Percentiles rank a stretch among this genome's conserved stretches.
Conservation (phyloP, 495 filamentous ascomycete genomes). For the Polyplosphaeria fusca region DNA sequence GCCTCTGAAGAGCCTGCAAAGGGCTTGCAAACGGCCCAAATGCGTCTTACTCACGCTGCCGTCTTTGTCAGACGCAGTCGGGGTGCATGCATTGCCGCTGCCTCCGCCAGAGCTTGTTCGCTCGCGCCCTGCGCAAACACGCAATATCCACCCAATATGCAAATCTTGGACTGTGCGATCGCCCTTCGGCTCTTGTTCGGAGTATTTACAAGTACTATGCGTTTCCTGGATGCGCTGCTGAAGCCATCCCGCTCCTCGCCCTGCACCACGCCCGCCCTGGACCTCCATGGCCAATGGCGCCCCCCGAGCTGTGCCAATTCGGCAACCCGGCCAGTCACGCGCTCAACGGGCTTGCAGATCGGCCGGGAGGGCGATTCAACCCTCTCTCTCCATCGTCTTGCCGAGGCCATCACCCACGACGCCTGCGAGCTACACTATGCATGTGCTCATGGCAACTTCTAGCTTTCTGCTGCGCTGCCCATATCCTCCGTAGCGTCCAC, state of each 20-base stretch:
- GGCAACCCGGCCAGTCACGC: conserved; percentile 29
- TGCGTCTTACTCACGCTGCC: neutral
- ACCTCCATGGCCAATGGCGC: neutral
- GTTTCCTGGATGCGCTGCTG: conserved; percentile 9
- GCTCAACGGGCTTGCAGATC: conserved; percentile 33
- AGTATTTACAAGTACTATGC: conserved; percentile 11
- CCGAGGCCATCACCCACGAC: no score
- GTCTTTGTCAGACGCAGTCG: neutral
- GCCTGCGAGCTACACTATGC: neutral
- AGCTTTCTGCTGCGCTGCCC: conserved; percentile 48
- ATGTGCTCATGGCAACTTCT: neutral
- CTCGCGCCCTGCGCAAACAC: no score
- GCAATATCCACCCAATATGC: no score
- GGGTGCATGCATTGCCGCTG: neutral
- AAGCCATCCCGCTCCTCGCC: conserved; percentile 18
- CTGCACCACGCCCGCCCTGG: neutral
- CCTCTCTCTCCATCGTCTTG: neutral
- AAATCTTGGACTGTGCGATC: neutral
- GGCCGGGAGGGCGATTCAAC: neutral
- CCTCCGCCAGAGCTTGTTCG: neutral
- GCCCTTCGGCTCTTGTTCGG: conserved; percentile 21
- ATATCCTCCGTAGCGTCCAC: conserved; percentile 67
- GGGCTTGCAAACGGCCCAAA: conserved; percentile 1
- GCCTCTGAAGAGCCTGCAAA: conserved; percentile 12
- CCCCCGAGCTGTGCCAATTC: conserved; percentile 1